Evolutionary conservation across 805 yeast species (phyloP), one percentile per base, ranked within the genome.

Genomic region (Brettanomyces naardenensis): DNA sequence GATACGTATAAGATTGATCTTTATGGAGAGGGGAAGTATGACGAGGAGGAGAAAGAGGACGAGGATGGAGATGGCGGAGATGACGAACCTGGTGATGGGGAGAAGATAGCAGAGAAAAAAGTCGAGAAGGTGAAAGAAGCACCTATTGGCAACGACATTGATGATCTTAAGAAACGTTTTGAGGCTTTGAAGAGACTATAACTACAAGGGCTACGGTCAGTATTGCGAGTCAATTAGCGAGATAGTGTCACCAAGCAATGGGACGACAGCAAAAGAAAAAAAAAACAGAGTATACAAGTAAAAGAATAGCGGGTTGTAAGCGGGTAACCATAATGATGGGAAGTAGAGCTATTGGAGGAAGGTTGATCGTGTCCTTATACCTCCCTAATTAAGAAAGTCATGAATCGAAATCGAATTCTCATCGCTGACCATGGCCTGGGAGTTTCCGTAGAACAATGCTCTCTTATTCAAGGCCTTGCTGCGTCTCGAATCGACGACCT

Each of bases 141-240:
- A 13, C 18, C 35, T 32, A 27, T 36, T 9, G 17, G 15, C 6
- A 19, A 31, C 7, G 56, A 47, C n/a, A 44, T 58, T 6, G 60
- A 56, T 29, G 61, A 53, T 20, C 41, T 58, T n/a, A 58, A 56
- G 35, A 42, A 52, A 32, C 32, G 62, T 17, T 56, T 58, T 35
- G 51, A 53, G 17, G 59, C 60, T 5, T 44, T 88, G 44, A 83
- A 78, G 44, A 66, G 71, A 38, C 20, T 45, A n/a, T 56, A 40
- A 38, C 11, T 10, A n/a, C 18, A 19, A 14, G 14, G 19, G n/a
- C n/a, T n/a, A n/a, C n/a, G n/a, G n/a, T n/a, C n/a, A n/a, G n/a
- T n/a, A n/a, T n/a, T n/a, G n/a, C n/a, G n/a, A n/a, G n/a, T n/a
- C n/a, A n/a, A n/a, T n/a, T n/a, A n/a, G n/a, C n/a, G n/a, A n/a